Evolutionary conservation across 2,329 filamentous ascomycete species (phyloP), one percentile per base, ranked within the genome.

Genomic region (Scorias spongiosa): DNA sequence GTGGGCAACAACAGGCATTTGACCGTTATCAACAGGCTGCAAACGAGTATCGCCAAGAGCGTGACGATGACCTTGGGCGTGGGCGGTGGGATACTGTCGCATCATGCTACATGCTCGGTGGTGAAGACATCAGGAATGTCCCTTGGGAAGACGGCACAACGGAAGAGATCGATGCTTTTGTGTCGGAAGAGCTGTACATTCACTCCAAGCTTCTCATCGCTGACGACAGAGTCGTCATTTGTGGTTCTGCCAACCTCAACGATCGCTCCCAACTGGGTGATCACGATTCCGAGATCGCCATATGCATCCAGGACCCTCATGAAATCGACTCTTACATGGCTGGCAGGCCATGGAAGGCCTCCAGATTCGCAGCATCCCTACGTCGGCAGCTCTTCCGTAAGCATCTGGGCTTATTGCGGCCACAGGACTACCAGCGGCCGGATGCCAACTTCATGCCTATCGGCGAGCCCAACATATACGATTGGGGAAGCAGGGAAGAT

Each of bases 241-340:
- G 83, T 59, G 86, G 87, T 49, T 85, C 74, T 44, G 76, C 77
- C 18, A 81, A 82, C 53, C 66, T 82, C 54, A 81, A 82, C 53
- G 78, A 80, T 53, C 69, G 76, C 44, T 88, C 81, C 2, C 84
- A 94, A 65, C 74, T 93, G 3, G 86, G 85, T 30, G 73, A 76
- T 46, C 86, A 91, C 63, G 87, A 93, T 64, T 85, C 80, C 1
- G 87, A 94, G 60, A 85, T 94, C 44, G 85, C 86, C n/a, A 82
- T 93, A 50, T 73, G 93, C 45, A 84, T 94, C 55, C 14, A 40
- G 11, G 86, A 93, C 58, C 74, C 77, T 2, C 75, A 79, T 1
- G 67, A 78, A 1, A 67, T 93, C 12, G 74, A 82, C 11, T 80
- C 78, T 14, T 65, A 63, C 47, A 93, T 94, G 84, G 73, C 80